Evolutionary conservation across 176 grass and related monocot species (phyloP).

Genomic region (Phyllostachys edulis): DNA sequence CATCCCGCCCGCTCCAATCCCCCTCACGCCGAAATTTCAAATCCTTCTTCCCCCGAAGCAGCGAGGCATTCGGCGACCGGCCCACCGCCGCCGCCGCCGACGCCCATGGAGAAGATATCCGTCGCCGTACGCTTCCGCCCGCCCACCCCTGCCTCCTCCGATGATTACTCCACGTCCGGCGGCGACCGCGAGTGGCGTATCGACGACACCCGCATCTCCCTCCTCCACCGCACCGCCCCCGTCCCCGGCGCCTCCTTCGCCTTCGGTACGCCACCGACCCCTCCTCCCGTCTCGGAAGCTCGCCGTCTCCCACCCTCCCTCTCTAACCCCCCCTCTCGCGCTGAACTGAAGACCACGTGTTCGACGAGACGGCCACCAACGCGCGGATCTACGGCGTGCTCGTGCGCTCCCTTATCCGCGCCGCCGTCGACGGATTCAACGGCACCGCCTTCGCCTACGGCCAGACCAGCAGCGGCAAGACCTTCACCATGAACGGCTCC

Average conservation of each 20-base stretch:
- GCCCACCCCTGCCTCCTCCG: background rate
- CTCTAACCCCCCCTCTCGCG: background rate
- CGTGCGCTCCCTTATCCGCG: constrained; percentile 60
- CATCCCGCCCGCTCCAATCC: too few species aligned
- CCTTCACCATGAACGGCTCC: constrained; percentile 91
- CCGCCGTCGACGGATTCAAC: constrained; percentile 84
- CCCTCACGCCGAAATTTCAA: constrained; percentile 40
- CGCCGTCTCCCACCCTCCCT: background rate
- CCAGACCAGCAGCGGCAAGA: constrained; percentile 96
- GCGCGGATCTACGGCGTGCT: constrained; percentile 58
- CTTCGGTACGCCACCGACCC: constrained; percentile 50
- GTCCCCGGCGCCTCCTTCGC: constrained; percentile 60
- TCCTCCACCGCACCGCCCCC: constrained; percentile 48
- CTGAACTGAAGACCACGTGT: constrained; percentile 61
- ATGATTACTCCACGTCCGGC: background rate
- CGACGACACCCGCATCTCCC: constrained; percentile 64
- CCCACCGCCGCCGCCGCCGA: background rate
- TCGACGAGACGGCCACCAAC: constrained; percentile 64
- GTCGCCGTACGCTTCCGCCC: constrained; percentile 93
- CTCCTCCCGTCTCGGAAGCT: background rate
- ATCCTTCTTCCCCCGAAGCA: background rate
- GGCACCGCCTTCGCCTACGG: constrained; percentile 95
- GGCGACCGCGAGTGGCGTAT: constrained; percentile 61
- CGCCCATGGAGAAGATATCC: constrained; percentile 87
- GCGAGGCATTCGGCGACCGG: background rate